Conservation (phyloP, 495 filamentous ascomycete genomes). For the Trichocladium uniseriatum region DNA sequence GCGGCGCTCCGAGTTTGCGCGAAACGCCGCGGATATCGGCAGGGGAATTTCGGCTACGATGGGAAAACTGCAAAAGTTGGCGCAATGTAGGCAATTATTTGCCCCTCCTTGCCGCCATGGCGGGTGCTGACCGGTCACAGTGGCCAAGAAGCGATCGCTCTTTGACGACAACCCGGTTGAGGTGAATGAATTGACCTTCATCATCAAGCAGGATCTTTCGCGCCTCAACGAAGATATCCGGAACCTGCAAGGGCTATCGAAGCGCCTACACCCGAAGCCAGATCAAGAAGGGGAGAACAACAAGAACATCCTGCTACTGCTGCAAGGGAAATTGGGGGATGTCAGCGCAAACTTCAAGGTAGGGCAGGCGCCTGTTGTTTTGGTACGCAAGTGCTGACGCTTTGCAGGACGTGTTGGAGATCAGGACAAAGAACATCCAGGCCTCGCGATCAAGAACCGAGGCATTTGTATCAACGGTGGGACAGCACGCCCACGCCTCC, state of each 20-base stretch:
- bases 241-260: conserved; percentile 58
- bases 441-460: conserved; percentile 85
- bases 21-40: conserved; percentile 81
- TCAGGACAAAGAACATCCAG: conserved; percentile 96
- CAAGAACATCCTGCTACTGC: conserved; percentile 88
- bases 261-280: conserved; percentile 60
- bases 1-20: conserved; percentile 69
- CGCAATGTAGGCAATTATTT: conserved; percentile 53
- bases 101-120: not conserved
- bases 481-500: conserved; percentile 52
- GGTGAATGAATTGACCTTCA: conserved; percentile 67
- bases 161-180: conserved; percentile 96
- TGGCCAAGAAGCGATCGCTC: conserved; percentile 91
- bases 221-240: conserved; percentile 82
- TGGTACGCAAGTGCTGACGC: not conserved
- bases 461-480: conserved; percentile 88
- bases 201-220: conserved; percentile 95
- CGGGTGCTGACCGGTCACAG: conserved; percentile 32
- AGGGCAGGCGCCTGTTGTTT: not conserved
- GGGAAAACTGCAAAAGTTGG: conserved; percentile 85
- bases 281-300: conserved; percentile 94
- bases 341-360: conserved; percentile 91
- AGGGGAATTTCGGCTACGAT: conserved; percentile 85
- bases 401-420: conserved; percentile 69
- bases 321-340: conserved; percentile 91